phyloP scores from a whole-genome alignment of 495 filamentous ascomycete species.

The Xylaria palmicola region DNA sequence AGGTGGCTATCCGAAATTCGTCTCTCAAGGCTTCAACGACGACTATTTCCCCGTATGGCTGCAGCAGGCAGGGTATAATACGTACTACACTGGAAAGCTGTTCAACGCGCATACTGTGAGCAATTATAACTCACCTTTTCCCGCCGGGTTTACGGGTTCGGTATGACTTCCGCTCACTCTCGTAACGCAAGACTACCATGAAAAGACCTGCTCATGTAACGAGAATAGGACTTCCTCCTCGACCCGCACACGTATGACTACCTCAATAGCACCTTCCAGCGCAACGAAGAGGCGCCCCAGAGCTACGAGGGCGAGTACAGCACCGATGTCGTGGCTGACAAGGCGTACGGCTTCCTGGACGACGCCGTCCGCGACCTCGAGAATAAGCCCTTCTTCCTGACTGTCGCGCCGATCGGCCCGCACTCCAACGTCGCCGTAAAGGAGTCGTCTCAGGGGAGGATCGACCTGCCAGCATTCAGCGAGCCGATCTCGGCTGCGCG shows the following conservation, averaged over 20 bases:
- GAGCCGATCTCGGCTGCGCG: conserved; percentile 47
- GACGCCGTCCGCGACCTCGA: conserved; percentile 52
- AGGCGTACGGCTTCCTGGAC: conserved; percentile 60
- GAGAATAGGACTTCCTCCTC: conserved; percentile 56
- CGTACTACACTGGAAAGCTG: conserved; percentile 67
- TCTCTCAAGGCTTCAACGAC: conserved; percentile 60
- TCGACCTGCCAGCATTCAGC: conserved; percentile 30
- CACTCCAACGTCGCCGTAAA: conserved; percentile 56
- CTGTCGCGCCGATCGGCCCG: conserved; percentile 59
- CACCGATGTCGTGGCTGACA: conserved; percentile 60
- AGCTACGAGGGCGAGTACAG: conserved; percentile 58
- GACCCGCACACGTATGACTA: conserved; percentile 68
- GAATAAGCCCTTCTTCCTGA: conserved; percentile 60
- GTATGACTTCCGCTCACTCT: conserved; percentile 6
- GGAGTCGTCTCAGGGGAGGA: neutral
- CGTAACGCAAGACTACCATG: neutral
- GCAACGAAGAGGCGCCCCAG: conserved; percentile 54
- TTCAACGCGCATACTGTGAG: conserved; percentile 59
- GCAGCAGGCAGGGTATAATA: conserved; percentile 63
- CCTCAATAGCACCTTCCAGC: conserved; percentile 60
- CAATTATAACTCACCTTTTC: conserved; percentile 56
- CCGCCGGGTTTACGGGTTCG: conserved; percentile 53
- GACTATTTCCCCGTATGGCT: conserved; percentile 66
- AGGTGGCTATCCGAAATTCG: conserved; percentile 68
- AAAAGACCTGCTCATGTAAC: neutral